A percentile compares a stretch with the other conserved stretches of the same genome.
Conservation (phyloP, 441 rosid genomes). For the Populus hybrid region DNA sequence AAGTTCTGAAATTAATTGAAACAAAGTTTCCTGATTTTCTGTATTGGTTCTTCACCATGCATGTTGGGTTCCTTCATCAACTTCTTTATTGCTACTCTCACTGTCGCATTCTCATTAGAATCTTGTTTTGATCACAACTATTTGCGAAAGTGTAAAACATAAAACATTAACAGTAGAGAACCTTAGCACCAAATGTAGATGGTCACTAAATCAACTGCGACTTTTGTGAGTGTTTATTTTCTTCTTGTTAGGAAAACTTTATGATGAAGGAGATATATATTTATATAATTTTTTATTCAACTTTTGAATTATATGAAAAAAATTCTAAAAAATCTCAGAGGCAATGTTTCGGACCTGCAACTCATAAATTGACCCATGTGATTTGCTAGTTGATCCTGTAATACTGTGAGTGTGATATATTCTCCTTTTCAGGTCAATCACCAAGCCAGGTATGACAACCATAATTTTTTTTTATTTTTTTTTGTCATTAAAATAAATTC, state of each 20-base stretch:
- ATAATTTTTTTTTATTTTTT: too few species aligned
- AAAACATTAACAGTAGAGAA: neutral
- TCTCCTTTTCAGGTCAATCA: too few species aligned
- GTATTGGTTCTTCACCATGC: constrained; percentile 27
- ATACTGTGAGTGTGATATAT: too few species aligned
- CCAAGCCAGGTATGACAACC: too few species aligned
- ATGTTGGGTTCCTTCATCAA: neutral
- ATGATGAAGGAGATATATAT: neutral
- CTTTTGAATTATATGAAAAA: neutral
- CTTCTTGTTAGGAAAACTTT: too few species aligned
- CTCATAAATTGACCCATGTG: too few species aligned
- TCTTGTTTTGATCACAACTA: neutral
- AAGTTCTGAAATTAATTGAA: constrained; percentile 6
- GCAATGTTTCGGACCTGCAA: too few species aligned
- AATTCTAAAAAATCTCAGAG: neutral
- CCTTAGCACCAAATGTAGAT: neutral
- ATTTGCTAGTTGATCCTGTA: too few species aligned
- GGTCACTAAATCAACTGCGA: neutral
- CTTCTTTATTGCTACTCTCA: neutral
- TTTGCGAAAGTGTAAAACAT: neutral
- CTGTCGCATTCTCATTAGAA: neutral
- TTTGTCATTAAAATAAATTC: neutral
- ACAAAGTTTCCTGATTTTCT: constrained; percentile 23
- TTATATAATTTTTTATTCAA: too few species aligned
- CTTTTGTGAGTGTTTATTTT: too few species aligned